These are phyloP conservation scores for Trypanosomatidae sp. DNA, from an alignment of 208 protist species.

Conservation along the genomic window DNA sequence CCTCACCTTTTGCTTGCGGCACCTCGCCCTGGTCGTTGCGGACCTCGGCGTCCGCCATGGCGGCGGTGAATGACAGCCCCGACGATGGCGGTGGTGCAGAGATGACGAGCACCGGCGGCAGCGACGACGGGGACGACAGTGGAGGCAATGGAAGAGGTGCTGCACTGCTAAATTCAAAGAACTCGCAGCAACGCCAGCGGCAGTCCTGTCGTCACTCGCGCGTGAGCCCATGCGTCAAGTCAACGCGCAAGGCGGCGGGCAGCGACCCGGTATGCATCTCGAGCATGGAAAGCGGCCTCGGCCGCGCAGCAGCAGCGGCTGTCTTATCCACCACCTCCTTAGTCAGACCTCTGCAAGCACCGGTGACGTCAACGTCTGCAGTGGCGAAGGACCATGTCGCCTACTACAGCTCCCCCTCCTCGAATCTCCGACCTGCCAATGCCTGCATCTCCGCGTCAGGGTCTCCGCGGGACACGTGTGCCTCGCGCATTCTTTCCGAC, in stretches of 20 bases:
- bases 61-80: not conserved
- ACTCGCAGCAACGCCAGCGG: not conserved
- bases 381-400: not conserved
- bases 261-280: not conserved
- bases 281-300: not conserved
- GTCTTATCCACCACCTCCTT: not conserved
- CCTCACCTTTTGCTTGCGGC: not conserved
- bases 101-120: not conserved
- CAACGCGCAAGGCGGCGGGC: not conserved
- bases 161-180: too few relatives aligned
- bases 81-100: not conserved
- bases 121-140: not conserved
- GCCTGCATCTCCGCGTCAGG: slow-evolving; percentile 3
- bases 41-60: not conserved
- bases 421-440: not conserved
- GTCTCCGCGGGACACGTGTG: not conserved
- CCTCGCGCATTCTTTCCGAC: not conserved
- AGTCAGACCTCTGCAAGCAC: not conserved
- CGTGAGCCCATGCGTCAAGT: not conserved
- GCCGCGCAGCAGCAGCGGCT: not conserved
- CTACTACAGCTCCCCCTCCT: slow-evolving; percentile 4
- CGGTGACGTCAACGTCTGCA: not conserved
- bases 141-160: not conserved
- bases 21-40: not conserved
- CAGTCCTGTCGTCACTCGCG: not conserved